These are phyloP conservation scores for Aquanectria penicillioides DNA, from an alignment of 2,329 filamentous ascomycete species.

Conservation along the genomic window DNA sequence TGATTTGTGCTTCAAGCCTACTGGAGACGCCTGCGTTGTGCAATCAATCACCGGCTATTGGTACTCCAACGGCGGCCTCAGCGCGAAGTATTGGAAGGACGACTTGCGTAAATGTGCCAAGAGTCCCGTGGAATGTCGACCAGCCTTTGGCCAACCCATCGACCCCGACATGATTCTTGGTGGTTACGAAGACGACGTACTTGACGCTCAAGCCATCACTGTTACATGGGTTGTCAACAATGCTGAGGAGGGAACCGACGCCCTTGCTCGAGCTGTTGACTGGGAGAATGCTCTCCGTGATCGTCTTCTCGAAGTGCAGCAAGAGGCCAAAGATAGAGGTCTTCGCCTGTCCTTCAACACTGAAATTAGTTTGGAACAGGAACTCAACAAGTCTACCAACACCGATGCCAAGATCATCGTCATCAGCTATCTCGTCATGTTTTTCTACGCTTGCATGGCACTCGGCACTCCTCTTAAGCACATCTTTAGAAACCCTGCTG, in stretches of 20 bases:
- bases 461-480: slow-evolving; percentile 86
- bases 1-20: slow-evolving; percentile 95
- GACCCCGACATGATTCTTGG: slow-evolving; percentile 88
- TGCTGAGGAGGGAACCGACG: slow-evolving; percentile 75
- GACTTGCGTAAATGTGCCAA: slow-evolving; percentile 78
- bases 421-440: slow-evolving; percentile 99
- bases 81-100: slow-evolving; percentile 71
- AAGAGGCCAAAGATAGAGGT: slow-evolving; percentile 80
- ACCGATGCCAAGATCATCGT: slow-evolving; percentile 97
- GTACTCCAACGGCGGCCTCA: slow-evolving; percentile 62
- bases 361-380: slow-evolving; percentile 93
- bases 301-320: slow-evolving; percentile 79
- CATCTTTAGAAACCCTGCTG: slow-evolving; percentile 82
- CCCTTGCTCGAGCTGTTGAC: slow-evolving; percentile 80
- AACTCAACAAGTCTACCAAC: slow-evolving; percentile 97
- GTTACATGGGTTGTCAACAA: slow-evolving; percentile 97
- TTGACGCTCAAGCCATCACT: slow-evolving; percentile 82
- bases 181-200: slow-evolving; percentile 75
- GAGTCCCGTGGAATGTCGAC: slow-evolving; percentile 85
- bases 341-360: slow-evolving; percentile 93
- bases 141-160: slow-evolving; percentile 88
- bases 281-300: slow-evolving; percentile 86
- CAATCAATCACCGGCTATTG: slow-evolving; percentile 95
- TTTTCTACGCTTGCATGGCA: slow-evolving; percentile 93
- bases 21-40: slow-evolving; percentile 87